phyloP scores from a whole-genome alignment of 257 asterid genomes.

The Rubia yunnanensis region DNA sequence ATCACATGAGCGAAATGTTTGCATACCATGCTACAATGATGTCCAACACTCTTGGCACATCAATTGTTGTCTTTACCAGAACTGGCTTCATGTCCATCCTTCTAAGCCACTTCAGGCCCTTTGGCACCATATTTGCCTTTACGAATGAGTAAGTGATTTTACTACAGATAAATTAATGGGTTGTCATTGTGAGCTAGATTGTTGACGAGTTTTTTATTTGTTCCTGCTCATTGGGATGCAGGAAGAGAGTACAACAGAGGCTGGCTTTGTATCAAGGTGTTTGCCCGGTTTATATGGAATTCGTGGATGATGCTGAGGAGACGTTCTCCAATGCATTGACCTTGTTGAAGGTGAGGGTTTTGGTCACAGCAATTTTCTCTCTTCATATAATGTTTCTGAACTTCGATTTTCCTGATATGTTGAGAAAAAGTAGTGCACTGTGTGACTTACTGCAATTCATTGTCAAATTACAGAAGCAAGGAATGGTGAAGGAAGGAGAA shows the following conservation, averaged over 20 bases:
- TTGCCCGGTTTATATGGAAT: constrained; percentile 83
- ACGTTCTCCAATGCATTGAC: constrained; percentile 64
- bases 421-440: neutral
- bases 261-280: constrained; percentile 93
- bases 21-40: constrained; percentile 97
- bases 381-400: neutral
- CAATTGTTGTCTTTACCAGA: constrained; percentile 87
- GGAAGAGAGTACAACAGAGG: constrained; percentile 88
- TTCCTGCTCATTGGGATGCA: constrained; percentile 24
- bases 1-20: constrained; percentile 98
- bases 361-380: neutral
- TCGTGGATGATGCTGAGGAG: constrained; percentile 74
- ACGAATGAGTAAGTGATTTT: constrained; percentile 74
- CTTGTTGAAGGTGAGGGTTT: constrained; percentile 47
- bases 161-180: neutral
- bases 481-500: constrained; percentile 90
- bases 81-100: constrained; percentile 94
- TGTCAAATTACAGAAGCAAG: constrained; percentile 45
- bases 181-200: neutral
- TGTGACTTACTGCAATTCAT: neutral
- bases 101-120: constrained; percentile 90
- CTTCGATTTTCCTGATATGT: neutral
- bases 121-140: constrained; percentile 94
- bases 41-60: constrained; percentile 92
- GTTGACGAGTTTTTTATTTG: neutral